Evolutionary conservation across 306 rosid genomes (phyloP).

Genomic region (Rosa chinensis): DNA sequence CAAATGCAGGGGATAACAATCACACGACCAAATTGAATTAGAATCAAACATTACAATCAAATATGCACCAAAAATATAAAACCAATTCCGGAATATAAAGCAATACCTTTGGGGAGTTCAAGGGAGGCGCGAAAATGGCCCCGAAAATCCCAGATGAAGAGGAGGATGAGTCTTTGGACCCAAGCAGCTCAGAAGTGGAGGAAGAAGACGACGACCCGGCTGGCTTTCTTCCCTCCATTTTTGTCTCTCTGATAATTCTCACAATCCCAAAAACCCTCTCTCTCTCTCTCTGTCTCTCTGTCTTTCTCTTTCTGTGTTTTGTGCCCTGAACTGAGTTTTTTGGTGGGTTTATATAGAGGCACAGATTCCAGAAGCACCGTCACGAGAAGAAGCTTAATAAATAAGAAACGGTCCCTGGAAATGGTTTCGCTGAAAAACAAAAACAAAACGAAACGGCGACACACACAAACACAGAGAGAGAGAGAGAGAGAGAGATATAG

Average conservation of each 20-base stretch:
- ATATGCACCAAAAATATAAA: background rate
- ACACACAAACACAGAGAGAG: background rate
- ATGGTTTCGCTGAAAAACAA: slow-evolving; percentile 36
- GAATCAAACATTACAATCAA: background rate
- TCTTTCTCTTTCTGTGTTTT: background rate
- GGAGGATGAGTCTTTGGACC: slow-evolving; percentile 50
- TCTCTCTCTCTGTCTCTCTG: no score
- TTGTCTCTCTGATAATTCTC: background rate
- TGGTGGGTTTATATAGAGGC: background rate
- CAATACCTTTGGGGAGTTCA: slow-evolving; percentile 44
- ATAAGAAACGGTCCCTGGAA: slow-evolving; percentile 31
- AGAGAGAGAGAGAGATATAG: slow-evolving; percentile 1
- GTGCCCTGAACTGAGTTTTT: background rate
- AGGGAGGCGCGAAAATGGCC: slow-evolving; percentile 52
- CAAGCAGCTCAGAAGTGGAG: slow-evolving; percentile 75
- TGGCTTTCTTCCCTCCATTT: slow-evolving; percentile 68
- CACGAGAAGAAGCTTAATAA: slow-evolving; percentile 21
- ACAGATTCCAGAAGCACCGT: slow-evolving; percentile 32
- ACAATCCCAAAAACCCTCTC: background rate
- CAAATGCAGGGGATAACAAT: background rate
- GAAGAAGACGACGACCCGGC: slow-evolving; percentile 49
- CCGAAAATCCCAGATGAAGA: slow-evolving; percentile 60
- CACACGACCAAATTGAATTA: slow-evolving; percentile 16
- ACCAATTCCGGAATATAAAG: background rate
- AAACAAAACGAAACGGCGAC: slow-evolving; percentile 7